phyloP scores from a whole-genome alignment of 257 asterid species.

The Gardenia jasminoides region DNA sequence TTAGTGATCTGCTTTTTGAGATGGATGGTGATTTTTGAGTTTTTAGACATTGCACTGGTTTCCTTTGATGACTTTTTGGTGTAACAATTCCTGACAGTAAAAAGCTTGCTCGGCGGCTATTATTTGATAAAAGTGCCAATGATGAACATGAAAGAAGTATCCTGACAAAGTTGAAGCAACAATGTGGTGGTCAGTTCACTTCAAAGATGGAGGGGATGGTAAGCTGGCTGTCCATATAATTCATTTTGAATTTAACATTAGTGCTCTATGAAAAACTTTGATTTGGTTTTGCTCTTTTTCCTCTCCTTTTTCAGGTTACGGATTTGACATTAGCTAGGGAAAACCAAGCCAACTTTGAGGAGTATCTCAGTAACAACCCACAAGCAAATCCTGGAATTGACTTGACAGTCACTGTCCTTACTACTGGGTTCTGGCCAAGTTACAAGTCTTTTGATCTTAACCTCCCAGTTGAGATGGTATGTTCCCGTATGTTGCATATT shows the following conservation, averaged over 20 bases:
- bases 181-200: slow-evolving; percentile 98
- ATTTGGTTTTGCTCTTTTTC: slow-evolving; percentile 7
- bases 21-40: slow-evolving; percentile 11
- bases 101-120: slow-evolving; percentile 89
- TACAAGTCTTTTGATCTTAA: slow-evolving; percentile 95
- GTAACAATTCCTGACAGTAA: slow-evolving; percentile 49
- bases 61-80: slow-evolving; percentile 11
- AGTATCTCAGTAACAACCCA: slow-evolving; percentile 63
- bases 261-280: background rate
- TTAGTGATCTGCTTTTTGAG: slow-evolving; percentile 22
- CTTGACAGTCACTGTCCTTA: slow-evolving; percentile 92
- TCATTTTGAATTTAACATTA: background rate
- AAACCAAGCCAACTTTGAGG: slow-evolving; percentile 85
- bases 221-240: slow-evolving; percentile 36
- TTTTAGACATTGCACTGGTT: background rate
- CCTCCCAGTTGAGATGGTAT: slow-evolving; percentile 95
- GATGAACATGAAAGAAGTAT: slow-evolving; percentile 99
- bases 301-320: slow-evolving; percentile 58
- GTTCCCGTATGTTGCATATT: background rate
- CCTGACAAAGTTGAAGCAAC: slow-evolving; percentile 94
- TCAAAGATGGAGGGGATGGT: slow-evolving; percentile 99
- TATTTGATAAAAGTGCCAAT: slow-evolving; percentile 97
- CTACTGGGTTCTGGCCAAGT: slow-evolving; percentile 99
- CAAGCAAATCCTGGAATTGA: slow-evolving; percentile 88
- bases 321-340: slow-evolving; percentile 98